Base-by-base conservation (phyloP, 495 filamentous ascomycete species). In the Letharia columbiana region DNA sequence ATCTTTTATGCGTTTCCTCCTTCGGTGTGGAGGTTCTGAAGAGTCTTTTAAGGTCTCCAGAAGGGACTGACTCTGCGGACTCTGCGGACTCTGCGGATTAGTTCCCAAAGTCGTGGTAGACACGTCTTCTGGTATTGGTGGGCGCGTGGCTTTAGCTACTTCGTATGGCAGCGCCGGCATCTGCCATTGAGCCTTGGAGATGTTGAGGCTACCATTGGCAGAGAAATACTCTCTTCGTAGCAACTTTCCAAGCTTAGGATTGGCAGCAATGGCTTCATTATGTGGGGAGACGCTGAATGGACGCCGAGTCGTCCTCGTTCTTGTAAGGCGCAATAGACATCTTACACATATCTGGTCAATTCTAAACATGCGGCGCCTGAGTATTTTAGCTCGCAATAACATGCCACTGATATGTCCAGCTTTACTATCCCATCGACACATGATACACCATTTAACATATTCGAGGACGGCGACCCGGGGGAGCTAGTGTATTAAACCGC, bases 1-100 rank as follows among this genome's bases (percentile, higher is more conserved):
- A 52, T 77, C 75, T 74, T 81, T 83, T 66, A 81, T 71, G 20
- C 81, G 76, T 71, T 81, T 83, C 66, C 81, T 79, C 54, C 80
- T 75, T 49, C 80, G 77, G 71, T 82, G 80, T 60, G 81, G 81
- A 31, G 78, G 70, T 74, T 81, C 79, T 64, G 67, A 58, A 28
- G 63, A 57, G 39, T 54, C 50, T 23, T 39, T 67, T 5, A 17
- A n/a, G 44, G 28, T 20, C 56, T 15, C 61, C 13, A 61, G 41
- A 3, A 52, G 50, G 50, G 61, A 40, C 13, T 62, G 49, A 39
- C 56, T 58, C 18, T 54, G 41, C n/a, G 33, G n/a, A 5, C 28
- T 28, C 23, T 28, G 23, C 23, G 23, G 49, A 39, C 56, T 58
- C 18, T 54, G 41, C n/a, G 33, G n/a, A 5, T 39, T 28, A 17